Evolutionary conservation across 495 filamentous ascomycete species (phyloP).

Genomic region (Penicillium parvum): DNA sequence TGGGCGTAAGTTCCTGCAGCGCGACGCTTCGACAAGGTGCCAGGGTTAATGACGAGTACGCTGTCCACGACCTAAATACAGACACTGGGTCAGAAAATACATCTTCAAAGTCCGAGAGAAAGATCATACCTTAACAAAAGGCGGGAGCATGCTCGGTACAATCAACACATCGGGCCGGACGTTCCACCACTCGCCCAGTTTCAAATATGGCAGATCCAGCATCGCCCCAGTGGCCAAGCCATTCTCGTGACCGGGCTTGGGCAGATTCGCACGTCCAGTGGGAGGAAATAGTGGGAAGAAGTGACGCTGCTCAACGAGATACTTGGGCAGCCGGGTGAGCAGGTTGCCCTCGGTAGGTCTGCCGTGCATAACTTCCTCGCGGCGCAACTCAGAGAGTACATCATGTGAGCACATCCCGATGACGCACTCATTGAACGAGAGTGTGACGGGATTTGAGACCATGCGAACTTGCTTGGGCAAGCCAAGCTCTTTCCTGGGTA

Average conservation of each 20-base stretch:
- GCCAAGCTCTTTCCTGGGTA: conserved; percentile 65
- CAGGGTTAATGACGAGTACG: conserved; percentile 83
- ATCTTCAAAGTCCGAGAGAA: not conserved
- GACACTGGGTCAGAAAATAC: conserved; percentile 2
- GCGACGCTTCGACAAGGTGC: conserved; percentile 75
- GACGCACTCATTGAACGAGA: conserved; percentile 79
- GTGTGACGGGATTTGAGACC: conserved; percentile 82
- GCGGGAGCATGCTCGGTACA: conserved; percentile 73
- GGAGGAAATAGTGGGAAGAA: conserved; percentile 88
- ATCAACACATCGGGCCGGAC: conserved; percentile 82
- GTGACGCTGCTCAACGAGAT: conserved; percentile 82
- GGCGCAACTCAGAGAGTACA: conserved; percentile 69
- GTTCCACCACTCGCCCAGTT: conserved; percentile 84
- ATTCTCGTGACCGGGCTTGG: conserved; percentile 55
- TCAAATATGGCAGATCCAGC: conserved; percentile 80
- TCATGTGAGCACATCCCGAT: conserved; percentile 80
- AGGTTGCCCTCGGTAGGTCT: conserved; percentile 53
- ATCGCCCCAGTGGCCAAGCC: conserved; percentile 62
- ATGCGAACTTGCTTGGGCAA: conserved; percentile 69
- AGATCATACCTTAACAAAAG: conserved; percentile 74
- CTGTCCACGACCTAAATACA: conserved; percentile 68
- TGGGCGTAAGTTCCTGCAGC: conserved; percentile 77
- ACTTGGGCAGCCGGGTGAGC: conserved; percentile 61
- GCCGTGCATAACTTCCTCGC: conserved; percentile 66
- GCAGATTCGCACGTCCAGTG: conserved; percentile 58